phyloP scores from a whole-genome alignment of 2,329 filamentous ascomycete genomes.

The Cyanodermella asteris region DNA sequence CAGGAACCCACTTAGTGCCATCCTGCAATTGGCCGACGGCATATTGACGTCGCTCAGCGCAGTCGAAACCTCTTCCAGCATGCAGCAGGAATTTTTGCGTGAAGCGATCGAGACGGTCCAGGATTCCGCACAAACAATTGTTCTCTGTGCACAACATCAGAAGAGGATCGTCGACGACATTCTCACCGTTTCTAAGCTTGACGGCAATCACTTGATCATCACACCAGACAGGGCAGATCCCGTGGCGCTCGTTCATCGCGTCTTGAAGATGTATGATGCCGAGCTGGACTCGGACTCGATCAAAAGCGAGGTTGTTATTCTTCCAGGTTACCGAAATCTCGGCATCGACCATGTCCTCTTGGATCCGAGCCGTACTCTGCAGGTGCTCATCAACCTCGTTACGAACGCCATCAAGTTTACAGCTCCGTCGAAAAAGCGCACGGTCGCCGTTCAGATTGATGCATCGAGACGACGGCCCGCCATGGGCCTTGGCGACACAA shows the following conservation, averaged over 20 bases:
- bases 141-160: conserved; percentile 34
- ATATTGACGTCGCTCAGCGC: conserved; percentile 23
- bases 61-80: conserved; percentile 11
- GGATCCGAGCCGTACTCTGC: conserved; percentile 35
- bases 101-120: conserved; percentile 25
- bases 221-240: conserved; percentile 33
- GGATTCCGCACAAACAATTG: conserved; percentile 34
- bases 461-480: conserved; percentile 35
- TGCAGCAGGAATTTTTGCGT: conserved; percentile 9
- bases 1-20: conserved; percentile 35
- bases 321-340: conserved; percentile 26
- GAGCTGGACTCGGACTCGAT: conserved; percentile 35
- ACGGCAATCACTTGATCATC: conserved; percentile 32
- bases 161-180: conserved; percentile 30
- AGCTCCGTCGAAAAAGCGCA: conserved; percentile 29
- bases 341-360: conserved; percentile 32
- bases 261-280: conserved; percentile 36
- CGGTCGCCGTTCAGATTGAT: conserved; percentile 42
- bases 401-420: conserved; percentile 43
- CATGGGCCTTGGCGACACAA: conserved; percentile 13
- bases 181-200: conserved; percentile 29
- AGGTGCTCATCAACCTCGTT: conserved; percentile 36
- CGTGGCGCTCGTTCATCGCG: conserved; percentile 28
- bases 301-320: conserved; percentile 26
- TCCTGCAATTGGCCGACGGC: conserved; percentile 36